Conservation (phyloP, 73 alveolate genomes). For the Tetrahymena elliotti region DNA sequence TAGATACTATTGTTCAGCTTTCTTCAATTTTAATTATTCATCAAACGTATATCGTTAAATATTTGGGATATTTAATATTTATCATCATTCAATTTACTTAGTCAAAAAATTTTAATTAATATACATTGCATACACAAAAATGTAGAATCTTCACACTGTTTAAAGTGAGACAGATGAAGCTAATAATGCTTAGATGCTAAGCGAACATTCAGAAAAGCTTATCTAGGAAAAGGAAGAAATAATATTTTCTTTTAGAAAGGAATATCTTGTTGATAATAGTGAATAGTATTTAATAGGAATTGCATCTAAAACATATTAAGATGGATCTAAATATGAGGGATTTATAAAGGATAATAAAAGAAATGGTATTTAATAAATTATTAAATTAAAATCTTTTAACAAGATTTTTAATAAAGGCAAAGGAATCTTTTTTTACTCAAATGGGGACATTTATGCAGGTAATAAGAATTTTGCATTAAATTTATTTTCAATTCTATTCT, state of each 20-base stretch:
- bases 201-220: background rate
- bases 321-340: background rate
- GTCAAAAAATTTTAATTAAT: background rate
- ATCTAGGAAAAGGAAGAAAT: background rate
- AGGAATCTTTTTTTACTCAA: background rate
- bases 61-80: background rate
- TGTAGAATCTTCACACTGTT: background rate
- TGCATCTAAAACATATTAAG: background rate
- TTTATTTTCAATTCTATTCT: background rate
- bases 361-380: background rate
- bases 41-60: background rate
- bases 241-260: background rate
- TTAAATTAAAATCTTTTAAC: background rate
- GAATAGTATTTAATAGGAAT: background rate
- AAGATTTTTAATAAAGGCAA: background rate
- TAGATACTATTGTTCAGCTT: no score
- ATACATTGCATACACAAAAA: background rate
- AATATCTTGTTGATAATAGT: background rate
- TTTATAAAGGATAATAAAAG: background rate
- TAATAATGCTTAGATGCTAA: background rate
- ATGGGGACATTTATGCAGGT: background rate
- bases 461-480: background rate
- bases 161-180: background rate
- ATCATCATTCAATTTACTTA: background rate
- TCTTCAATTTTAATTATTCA: background rate